A percentile compares a stretch with the other conserved stretches of the same genome.
These are phyloP conservation scores for Ilex aquifolium DNA, from an alignment of 257 asterid species.

Conservation along the genomic window DNA sequence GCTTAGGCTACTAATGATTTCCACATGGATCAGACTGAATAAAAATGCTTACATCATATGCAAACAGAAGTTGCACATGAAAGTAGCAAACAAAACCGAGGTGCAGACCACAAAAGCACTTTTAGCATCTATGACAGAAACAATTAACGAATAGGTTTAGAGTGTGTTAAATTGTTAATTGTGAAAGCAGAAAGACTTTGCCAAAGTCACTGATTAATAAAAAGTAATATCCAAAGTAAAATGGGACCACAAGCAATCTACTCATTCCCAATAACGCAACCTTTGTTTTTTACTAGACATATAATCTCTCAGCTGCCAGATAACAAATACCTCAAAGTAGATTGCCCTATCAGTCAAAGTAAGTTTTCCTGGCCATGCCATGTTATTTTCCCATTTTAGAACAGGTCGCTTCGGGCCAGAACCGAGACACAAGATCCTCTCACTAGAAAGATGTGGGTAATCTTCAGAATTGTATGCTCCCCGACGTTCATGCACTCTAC, in stretches of 20 bases:
- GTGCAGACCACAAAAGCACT: too few relatives aligned
- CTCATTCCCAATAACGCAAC: not conserved
- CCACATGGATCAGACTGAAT: too few relatives aligned
- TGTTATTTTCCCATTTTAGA: conserved; percentile 82
- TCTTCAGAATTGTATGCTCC: conserved; percentile 56
- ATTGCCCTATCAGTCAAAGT: conserved; percentile 81
- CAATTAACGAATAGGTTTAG: too few relatives aligned
- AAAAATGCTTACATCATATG: too few relatives aligned
- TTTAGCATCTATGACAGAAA: too few relatives aligned
- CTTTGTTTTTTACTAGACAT: conserved; percentile 4
- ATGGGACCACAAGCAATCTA: conserved; percentile 1
- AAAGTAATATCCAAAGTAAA: not conserved
- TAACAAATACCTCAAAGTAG: conserved; percentile 73
- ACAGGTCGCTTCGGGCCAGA: conserved; percentile 96
- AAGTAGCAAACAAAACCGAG: too few relatives aligned
- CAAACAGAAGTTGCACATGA: too few relatives aligned
- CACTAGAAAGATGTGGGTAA: conserved; percentile 33
- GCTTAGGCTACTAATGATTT: too few relatives aligned
- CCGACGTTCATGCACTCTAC: conserved; percentile 87
- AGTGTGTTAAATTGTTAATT: too few relatives aligned
- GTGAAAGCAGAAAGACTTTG: too few relatives aligned
- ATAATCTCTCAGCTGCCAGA: conserved; percentile 3
- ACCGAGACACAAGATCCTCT: conserved; percentile 66
- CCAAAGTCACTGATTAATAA: too few relatives aligned
- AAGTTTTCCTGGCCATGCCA: conserved; percentile 95